These are phyloP conservation scores for Amanita muscaria DNA, from an alignment of 768 basidiomycete species.

Conservation along the genomic window DNA sequence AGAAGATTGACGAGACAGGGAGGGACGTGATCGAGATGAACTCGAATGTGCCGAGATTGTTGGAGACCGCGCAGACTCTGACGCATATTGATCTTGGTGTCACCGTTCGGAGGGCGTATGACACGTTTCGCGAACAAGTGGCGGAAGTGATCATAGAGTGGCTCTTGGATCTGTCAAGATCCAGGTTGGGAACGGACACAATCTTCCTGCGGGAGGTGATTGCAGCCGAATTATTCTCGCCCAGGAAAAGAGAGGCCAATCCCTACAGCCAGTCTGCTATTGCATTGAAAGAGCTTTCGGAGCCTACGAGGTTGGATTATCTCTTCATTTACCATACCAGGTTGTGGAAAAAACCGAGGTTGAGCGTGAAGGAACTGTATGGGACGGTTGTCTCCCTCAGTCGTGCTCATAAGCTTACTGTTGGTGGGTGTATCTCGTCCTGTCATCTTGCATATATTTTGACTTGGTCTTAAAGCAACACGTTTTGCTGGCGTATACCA, in stretches of 20 bases:
- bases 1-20: conserved; percentile 68
- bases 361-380: conserved; percentile 78
- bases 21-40: conserved; percentile 80
- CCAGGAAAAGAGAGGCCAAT: conserved; percentile 45
- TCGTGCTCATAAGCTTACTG: conserved; percentile 64
- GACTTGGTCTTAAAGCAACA: conserved; percentile 40
- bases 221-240: conserved; percentile 57
- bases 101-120: conserved; percentile 78
- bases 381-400: conserved; percentile 65
- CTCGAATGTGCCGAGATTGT: conserved; percentile 38
- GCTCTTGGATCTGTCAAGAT: conserved; percentile 73
- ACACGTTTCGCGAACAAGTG: conserved; percentile 84
- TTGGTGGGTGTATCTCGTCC: conserved; percentile 52
- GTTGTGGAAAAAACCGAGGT: conserved; percentile 77
- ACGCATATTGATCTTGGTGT: conserved; percentile 87
- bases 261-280: conserved; percentile 29
- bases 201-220: conserved; percentile 65
- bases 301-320: conserved; percentile 61
- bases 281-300: conserved; percentile 34
- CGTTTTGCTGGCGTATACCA: conserved; percentile 84
- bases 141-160: conserved; percentile 79
- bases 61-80: conserved; percentile 74
- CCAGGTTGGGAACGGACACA: conserved; percentile 58
- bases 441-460: neutral
- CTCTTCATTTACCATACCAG: conserved; percentile 75